Evolutionary conservation across 2,329 filamentous ascomycete species (phyloP).

Genomic region (Reticulascus tulasneorum): DNA sequence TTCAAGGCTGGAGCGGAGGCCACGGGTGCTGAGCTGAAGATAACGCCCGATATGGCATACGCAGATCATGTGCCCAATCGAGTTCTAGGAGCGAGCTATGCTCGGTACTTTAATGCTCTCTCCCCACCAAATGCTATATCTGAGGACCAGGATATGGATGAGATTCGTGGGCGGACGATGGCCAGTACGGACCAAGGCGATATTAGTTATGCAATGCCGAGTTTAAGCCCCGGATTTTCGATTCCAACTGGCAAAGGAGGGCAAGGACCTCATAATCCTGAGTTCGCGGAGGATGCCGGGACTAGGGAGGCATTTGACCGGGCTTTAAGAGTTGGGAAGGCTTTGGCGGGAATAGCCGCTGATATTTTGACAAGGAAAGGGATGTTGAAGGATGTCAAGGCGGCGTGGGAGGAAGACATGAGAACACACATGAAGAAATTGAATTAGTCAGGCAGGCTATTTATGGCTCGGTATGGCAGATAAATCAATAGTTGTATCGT

Average conservation of each 20-base stretch:
- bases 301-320: conserved; percentile 17
- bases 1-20: conserved; percentile 34
- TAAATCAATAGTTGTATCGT: too few relatives aligned
- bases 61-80: conserved; percentile 53
- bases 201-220: conserved; percentile 54
- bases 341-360: conserved; percentile 18
- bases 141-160: conserved; percentile 34
- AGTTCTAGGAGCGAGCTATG: conserved; percentile 41
- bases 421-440: conserved; percentile 1
- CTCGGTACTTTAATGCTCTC: conserved; percentile 38
- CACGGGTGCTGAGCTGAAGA: conserved; percentile 43
- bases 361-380: conserved; percentile 17
- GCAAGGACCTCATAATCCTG: conserved; percentile 17
- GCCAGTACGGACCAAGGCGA: conserved; percentile 59
- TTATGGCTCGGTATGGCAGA: too few relatives aligned
- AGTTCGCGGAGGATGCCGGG: conserved; percentile 18
- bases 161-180: conserved; percentile 36
- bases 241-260: conserved; percentile 34
- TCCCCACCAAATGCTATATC: conserved; percentile 24
- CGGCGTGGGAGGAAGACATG: conserved; percentile 19
- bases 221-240: conserved; percentile 47
- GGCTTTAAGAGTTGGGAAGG: conserved; percentile 18
- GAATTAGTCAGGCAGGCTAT: too few relatives aligned
- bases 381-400: conserved; percentile 16
- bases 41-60: conserved; percentile 41